Evolutionary conservation across 768 basidiomycete species (phyloP), one percentile per base, ranked within the genome.

Genomic region (Russula olivacea): DNA sequence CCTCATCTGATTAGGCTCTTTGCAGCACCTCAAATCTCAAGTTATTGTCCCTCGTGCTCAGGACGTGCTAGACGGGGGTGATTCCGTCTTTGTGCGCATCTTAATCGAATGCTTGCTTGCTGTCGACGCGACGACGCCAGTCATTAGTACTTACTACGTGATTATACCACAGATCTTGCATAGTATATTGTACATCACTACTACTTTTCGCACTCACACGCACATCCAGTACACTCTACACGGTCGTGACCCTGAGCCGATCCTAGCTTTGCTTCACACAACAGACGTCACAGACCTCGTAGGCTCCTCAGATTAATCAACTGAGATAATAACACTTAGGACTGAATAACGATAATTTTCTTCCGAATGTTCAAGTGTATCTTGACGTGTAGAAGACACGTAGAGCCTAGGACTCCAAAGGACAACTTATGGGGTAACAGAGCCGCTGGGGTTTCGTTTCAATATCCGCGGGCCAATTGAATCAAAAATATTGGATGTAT

Each of bases 111-210:
- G 54, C 48, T 51, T 34, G 19, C 40, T 21, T 5, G 38, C 25
- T 30, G 14, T 19, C 14, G n/a, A 52, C 40, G 34, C 56, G 14
- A 14, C 14, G n/a, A 52, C 40, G 34, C 56, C 51, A 21, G 23
- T 50, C 40, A 51, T 64, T 58, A 41, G 28, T 49, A 59, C 51
- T 59, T 50, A 50, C 45, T 30, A 40, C 38, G 38, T 59, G 48
- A 55, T 64, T 59, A 64, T 55, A 64, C 63, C 47, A 64, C 58
- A 64, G 47, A 59, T 55, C 47, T 43, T 64, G 58, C 55, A 64
- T 55, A 55, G 48, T 30, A 38, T 64, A 55, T 54, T 51, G 63
- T 64, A 64, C 63, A 64, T n/a, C 47, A 8, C 53, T 55, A 59
- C 40, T 47, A 47, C 45, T 51, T 55, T 14, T 36, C n/a, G 45